These are phyloP conservation scores for Elongisporangium undulatum DNA, from an alignment of 352 stramenopile genomes.

Conservation along the genomic window DNA sequence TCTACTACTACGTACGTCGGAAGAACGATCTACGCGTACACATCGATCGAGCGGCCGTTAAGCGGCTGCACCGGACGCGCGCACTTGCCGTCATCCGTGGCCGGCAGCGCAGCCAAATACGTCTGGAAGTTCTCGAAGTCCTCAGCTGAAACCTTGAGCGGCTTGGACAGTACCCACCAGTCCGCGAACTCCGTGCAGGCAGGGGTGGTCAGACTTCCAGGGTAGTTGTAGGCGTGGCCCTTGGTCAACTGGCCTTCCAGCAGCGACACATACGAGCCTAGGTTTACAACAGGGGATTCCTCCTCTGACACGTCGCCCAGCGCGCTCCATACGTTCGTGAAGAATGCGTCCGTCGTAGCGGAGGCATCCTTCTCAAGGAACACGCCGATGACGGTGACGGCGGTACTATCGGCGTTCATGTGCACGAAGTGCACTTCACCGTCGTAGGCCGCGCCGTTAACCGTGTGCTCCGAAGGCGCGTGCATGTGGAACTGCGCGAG, in stretches of 20 bases:
- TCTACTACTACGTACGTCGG: no score
- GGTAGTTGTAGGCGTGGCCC: slow-evolving; percentile 29
- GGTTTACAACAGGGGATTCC: slow-evolving; percentile 10
- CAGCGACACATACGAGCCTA: slow-evolving; percentile 30
- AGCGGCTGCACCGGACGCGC: slow-evolving; percentile 19
- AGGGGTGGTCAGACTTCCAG: slow-evolving; percentile 25
- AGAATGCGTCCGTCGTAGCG: slow-evolving; percentile 20
- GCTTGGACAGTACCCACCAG: slow-evolving; percentile 28
- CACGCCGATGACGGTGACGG: not conserved
- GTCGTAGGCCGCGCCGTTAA: slow-evolving; percentile 26
- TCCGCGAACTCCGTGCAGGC: slow-evolving; percentile 27
- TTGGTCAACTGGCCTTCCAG: slow-evolving; percentile 8
- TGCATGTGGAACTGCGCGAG: slow-evolving; percentile 32
- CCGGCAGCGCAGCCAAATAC: slow-evolving; percentile 15
- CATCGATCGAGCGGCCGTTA: slow-evolving; percentile 18
- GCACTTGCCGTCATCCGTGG: slow-evolving; percentile 24
- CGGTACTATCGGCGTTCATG: slow-evolving; percentile 8
- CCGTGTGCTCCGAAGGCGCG: slow-evolving; percentile 29
- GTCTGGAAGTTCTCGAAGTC: slow-evolving; percentile 20
- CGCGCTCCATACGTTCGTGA: slow-evolving; percentile 22
- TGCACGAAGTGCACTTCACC: slow-evolving; percentile 40
- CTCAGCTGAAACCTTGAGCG: slow-evolving; percentile 13
- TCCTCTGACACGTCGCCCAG: slow-evolving; percentile 26
- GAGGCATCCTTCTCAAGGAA: slow-evolving; percentile 15
- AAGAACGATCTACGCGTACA: slow-evolving; percentile 1